A percentile compares a stretch with the other conserved stretches of the same genome.
These are phyloP conservation scores for Clitopilus passeckerianus DNA, from an alignment of 768 basidiomycete species.

Conservation along the genomic window DNA sequence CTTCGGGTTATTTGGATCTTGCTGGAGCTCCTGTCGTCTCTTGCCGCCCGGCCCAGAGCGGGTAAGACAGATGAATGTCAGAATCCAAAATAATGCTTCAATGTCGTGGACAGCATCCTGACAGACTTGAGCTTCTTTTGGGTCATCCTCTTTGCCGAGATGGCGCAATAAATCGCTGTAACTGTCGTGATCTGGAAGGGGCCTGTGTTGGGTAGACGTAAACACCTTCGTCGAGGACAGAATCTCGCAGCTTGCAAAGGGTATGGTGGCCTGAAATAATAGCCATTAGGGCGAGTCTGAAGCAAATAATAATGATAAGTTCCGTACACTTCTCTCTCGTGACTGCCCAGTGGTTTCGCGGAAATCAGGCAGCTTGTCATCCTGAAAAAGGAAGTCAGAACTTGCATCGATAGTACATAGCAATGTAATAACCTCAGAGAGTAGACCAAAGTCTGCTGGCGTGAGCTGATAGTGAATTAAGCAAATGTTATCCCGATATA, in stretches of 20 bases:
- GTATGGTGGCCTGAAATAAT: background rate
- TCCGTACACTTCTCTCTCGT: background rate
- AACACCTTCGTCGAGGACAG: background rate
- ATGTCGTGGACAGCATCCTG: slow-evolving; percentile 1
- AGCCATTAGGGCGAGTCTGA: background rate
- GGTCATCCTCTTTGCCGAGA: background rate
- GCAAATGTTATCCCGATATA: background rate
- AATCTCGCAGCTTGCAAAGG: background rate
- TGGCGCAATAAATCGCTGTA: background rate
- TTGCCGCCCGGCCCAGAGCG: background rate
- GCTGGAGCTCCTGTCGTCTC: background rate
- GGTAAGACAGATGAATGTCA: background rate
- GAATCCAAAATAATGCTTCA: background rate
- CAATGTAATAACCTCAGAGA: background rate
- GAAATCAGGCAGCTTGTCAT: background rate
- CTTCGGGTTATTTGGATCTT: background rate
- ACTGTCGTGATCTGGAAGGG: background rate
- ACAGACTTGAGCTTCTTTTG: background rate
- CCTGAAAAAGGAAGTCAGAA: background rate
- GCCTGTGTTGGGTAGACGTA: background rate
- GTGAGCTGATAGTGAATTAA: background rate
- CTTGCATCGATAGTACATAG: background rate
- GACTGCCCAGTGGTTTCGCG: background rate
- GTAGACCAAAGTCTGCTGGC: background rate
- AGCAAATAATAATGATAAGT: background rate